phyloP scores from a whole-genome alignment of 2,329 filamentous ascomycete genomes.

The Aspergillus fructus region DNA sequence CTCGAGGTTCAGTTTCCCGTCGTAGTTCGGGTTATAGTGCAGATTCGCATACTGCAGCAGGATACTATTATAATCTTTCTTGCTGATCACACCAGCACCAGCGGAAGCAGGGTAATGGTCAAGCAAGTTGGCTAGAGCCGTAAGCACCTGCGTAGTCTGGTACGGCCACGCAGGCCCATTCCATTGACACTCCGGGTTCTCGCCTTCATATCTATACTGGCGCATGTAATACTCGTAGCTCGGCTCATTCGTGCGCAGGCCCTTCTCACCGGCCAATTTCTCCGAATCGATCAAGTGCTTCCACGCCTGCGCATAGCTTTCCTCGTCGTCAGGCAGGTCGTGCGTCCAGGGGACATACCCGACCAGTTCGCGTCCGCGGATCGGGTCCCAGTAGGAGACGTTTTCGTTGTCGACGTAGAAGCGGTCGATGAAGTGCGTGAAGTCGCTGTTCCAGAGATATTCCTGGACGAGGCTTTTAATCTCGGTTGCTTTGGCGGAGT shows the following conservation, averaged over 20 bases:
- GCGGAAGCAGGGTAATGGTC: constrained; percentile 40
- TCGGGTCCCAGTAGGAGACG: constrained; percentile 36
- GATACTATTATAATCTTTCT: constrained; percentile 37
- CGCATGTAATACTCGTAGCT: constrained; percentile 48
- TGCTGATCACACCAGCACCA: constrained; percentile 10
- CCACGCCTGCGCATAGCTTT: constrained; percentile 32
- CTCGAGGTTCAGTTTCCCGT: constrained; percentile 37
- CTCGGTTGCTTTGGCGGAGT: constrained; percentile 30
- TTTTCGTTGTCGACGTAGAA: constrained; percentile 39
- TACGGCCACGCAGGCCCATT: constrained; percentile 48
- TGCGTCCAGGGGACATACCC: constrained; percentile 47
- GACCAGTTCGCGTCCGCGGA: constrained; percentile 46
- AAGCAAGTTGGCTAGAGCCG: constrained; percentile 44
- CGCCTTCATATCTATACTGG: constrained; percentile 34
- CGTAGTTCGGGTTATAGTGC: constrained; percentile 36
- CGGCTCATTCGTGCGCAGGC: constrained; percentile 45
- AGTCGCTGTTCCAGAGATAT: constrained; percentile 45
- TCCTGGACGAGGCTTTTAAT: constrained; percentile 41
- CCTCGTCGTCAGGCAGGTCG: constrained; percentile 41
- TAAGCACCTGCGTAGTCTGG: constrained; percentile 43
- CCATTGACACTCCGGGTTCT: constrained; percentile 44
- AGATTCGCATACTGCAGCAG: constrained; percentile 41
- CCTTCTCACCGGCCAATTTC: constrained; percentile 35
- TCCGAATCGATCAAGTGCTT: constrained; percentile 31
- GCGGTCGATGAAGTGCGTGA: constrained; percentile 47